These are phyloP conservation scores for Mariannaea sp. DNA, from an alignment of 2,329 filamentous ascomycete genomes.

Conservation along the genomic window DNA sequence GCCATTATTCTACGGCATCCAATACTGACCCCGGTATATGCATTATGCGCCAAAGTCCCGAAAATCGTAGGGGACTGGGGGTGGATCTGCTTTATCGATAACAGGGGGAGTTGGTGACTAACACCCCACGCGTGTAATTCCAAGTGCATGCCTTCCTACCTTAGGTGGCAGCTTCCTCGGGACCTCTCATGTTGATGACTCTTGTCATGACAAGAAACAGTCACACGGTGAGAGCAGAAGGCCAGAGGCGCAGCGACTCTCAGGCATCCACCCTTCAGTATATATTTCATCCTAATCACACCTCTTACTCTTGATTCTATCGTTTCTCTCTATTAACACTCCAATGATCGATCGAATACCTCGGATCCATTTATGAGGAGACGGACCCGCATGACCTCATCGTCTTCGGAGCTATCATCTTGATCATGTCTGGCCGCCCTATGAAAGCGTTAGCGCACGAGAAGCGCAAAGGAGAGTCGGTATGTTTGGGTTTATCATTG, in stretches of 20 bases:
- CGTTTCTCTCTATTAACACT: slow-evolving; percentile 8
- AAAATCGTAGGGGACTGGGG: neutral
- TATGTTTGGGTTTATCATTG: slow-evolving; percentile 47
- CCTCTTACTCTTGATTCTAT: neutral
- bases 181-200: slow-evolving; percentile 33
- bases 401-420: slow-evolving; percentile 26
- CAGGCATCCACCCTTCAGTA: slow-evolving; percentile 11
- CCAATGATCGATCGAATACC: slow-evolving; percentile 40
- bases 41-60: neutral
- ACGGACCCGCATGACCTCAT: slow-evolving; percentile 32
- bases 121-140: slow-evolving; percentile 28
- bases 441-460: slow-evolving; percentile 73
- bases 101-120: slow-evolving; percentile 26
- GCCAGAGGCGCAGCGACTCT: slow-evolving; percentile 25
- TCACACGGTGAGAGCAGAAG: slow-evolving; percentile 28
- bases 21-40: neutral
- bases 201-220: slow-evolving; percentile 24
- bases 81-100: slow-evolving; percentile 17
- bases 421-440: slow-evolving; percentile 57
- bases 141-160: slow-evolving; percentile 6
- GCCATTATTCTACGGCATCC: slow-evolving; percentile 13
- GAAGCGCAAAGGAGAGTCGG: slow-evolving; percentile 83
- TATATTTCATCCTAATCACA: slow-evolving; percentile 11
- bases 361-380: slow-evolving; percentile 18
- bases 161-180: neutral